phyloP scores from a whole-genome alignment of 2,329 filamentous ascomycete species.

The Aspergillus ochraceoroseus region DNA sequence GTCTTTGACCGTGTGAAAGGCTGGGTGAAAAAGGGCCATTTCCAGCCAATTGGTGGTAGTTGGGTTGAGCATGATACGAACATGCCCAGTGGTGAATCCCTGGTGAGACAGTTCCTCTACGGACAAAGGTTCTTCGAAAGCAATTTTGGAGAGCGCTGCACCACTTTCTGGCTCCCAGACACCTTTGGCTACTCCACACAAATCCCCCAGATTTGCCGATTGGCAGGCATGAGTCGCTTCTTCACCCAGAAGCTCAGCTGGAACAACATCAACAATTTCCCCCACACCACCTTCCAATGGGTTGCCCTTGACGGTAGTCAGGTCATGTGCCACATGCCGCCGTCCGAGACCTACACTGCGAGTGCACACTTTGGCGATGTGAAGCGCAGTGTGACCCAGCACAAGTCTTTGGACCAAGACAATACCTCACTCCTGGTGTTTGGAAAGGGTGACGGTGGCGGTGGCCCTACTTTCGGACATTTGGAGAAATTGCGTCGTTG shows the following conservation, averaged over 20 bases:
- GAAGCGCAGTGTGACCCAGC: slow-evolving; percentile 78
- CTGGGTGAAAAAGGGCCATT: slow-evolving; percentile 84
- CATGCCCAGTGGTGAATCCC: slow-evolving; percentile 88
- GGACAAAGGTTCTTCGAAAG: slow-evolving; percentile 93
- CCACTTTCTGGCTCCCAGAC: slow-evolving; percentile 95
- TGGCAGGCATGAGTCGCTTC: slow-evolving; percentile 95
- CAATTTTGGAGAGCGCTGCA: slow-evolving; percentile 80
- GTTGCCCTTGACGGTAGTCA: slow-evolving; percentile 92
- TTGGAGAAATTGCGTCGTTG: slow-evolving; percentile 91
- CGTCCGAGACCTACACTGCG: slow-evolving; percentile 90
- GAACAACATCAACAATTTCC: slow-evolving; percentile 99
- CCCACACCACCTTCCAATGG: slow-evolving; percentile 99
- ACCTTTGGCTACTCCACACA: slow-evolving; percentile 97
- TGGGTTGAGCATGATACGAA: slow-evolving; percentile 99
- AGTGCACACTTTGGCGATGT: slow-evolving; percentile 93
- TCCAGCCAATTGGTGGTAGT: slow-evolving; percentile 92
- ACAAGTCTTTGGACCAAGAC: slow-evolving; percentile 95
- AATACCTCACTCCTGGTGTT: slow-evolving; percentile 86
- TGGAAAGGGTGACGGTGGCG: slow-evolving; percentile 93
- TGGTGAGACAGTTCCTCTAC: slow-evolving; percentile 90
- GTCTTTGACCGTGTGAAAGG: slow-evolving; percentile 85
- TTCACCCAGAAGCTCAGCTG: slow-evolving; percentile 98
- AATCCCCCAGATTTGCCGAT: slow-evolving; percentile 83
- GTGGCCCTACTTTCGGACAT: slow-evolving; percentile 88
- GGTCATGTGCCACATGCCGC: slow-evolving; percentile 96